phyloP scores from a whole-genome alignment of 208 protist species.

The Herpetomonas muscarum region DNA sequence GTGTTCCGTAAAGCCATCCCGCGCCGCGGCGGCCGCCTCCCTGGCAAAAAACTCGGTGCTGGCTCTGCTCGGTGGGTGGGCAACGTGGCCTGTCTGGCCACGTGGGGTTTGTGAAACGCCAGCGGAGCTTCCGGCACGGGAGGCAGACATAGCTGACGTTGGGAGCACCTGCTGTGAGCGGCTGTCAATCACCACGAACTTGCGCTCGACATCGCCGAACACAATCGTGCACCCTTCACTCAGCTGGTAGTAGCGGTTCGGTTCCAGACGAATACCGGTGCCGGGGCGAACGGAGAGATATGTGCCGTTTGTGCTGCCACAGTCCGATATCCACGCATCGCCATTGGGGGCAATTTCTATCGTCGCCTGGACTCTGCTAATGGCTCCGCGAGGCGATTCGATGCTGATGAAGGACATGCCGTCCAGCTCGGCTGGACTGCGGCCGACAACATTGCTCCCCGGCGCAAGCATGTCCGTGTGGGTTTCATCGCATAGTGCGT shows the following conservation, averaged over 20 bases:
- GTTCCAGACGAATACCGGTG: conserved; percentile 55
- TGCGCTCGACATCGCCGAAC: conserved; percentile 74
- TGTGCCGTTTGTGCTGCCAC: conserved; percentile 86
- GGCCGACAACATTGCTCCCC: conserved; percentile 78
- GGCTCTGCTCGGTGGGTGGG: no score
- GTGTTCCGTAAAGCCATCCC: no score
- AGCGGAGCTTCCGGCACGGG: no score
- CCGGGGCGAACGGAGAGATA: conserved; percentile 49
- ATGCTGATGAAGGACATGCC: conserved; percentile 65
- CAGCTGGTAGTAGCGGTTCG: conserved; percentile 76
- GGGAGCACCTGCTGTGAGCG: no score
- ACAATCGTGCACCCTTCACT: conserved; percentile 50
- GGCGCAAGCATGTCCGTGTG: conserved; percentile 25
- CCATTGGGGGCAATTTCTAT: conserved; percentile 75
- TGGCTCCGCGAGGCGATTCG: conserved; percentile 44
- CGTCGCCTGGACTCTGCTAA: conserved; percentile 80
- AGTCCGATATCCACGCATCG: conserved; percentile 82
- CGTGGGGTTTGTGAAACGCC: no score
- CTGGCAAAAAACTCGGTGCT: no score
- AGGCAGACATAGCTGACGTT: no score
- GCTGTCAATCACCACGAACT: conserved; percentile 16
- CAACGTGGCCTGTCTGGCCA: no score
- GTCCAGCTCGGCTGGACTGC: conserved; percentile 37
- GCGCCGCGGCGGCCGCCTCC: no score
- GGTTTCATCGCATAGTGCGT: conserved; percentile 28